Conservation (phyloP, 148 eudicot genomes). For the Dianthus caryophyllus region DNA sequence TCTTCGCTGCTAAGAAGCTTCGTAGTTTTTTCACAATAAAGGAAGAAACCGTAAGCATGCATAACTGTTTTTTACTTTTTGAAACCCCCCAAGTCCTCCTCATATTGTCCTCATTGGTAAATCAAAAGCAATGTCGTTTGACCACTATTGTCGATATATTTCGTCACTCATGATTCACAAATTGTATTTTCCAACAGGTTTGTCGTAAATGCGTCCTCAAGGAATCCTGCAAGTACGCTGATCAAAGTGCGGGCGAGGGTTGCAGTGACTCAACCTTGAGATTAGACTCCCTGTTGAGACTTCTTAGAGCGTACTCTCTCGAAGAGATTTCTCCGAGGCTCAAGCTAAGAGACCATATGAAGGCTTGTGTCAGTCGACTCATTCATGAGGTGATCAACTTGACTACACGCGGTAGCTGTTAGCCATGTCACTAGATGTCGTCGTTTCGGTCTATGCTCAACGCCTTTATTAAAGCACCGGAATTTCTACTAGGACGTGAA, state of each 20-base stretch:
- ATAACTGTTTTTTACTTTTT: not conserved
- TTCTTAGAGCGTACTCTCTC: conserved; percentile 53
- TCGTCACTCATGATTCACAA: not conserved
- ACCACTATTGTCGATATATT: not conserved
- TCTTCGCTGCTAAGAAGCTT: conserved; percentile 57
- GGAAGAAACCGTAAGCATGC: conserved; percentile 47
- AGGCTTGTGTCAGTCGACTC: conserved; percentile 48
- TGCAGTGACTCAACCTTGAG: conserved; percentile 33
- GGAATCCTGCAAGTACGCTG: conserved; percentile 53
- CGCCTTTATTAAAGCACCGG: no score
- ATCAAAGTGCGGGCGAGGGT: conserved; percentile 36
- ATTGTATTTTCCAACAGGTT: conserved; percentile 38
- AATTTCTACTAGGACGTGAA: no score
- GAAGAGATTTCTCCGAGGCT: conserved; percentile 47
- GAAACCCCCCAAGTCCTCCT: no score
- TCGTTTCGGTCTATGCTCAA: no score
- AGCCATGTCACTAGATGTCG: no score
- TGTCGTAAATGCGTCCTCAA: conserved; percentile 53
- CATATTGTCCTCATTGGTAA: no score
- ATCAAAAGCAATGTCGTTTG: no score
- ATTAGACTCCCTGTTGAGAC: conserved; percentile 50
- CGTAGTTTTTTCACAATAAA: conserved; percentile 50
- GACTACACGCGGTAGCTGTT: conserved; percentile 27
- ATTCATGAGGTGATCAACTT: conserved; percentile 46
- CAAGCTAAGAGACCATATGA: conserved; percentile 50